These are phyloP conservation scores for Rhodotorula sp. DNA, from an alignment of 1,284 basidiomycete species.

Conservation along the genomic window DNA sequence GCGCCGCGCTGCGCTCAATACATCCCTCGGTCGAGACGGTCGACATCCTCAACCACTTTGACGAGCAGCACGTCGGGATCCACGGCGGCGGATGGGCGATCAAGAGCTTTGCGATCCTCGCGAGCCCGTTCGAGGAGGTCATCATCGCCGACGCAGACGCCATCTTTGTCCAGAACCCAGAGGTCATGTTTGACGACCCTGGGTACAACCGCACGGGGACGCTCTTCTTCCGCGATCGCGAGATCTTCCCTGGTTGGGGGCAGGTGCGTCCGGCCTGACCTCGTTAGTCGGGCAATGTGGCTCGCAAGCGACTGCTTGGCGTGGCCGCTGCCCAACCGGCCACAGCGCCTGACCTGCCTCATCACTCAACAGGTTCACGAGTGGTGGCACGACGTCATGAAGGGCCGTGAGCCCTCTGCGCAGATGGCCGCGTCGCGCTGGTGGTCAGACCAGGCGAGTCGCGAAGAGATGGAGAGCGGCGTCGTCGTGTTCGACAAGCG, in stretches of 20 bases:
- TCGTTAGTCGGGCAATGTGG: too few relatives aligned
- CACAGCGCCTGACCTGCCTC: too few relatives aligned
- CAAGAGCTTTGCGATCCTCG: slow-evolving; percentile 40
- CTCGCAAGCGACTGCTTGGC: background rate
- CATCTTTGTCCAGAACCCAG: slow-evolving; percentile 39
- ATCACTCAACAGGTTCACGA: slow-evolving; percentile 21
- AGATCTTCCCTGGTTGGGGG: slow-evolving; percentile 41
- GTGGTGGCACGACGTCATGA: slow-evolving; percentile 39
- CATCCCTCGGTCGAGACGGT: slow-evolving; percentile 36
- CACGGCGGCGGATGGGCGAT: slow-evolving; percentile 42
- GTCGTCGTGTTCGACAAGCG: slow-evolving; percentile 41
- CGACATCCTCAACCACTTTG: slow-evolving; percentile 37
- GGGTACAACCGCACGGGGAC: slow-evolving; percentile 40
- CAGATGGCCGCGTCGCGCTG: slow-evolving; percentile 31
- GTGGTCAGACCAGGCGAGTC: slow-evolving; percentile 28
- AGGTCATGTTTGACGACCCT: slow-evolving; percentile 28
- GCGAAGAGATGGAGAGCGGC: slow-evolving; percentile 44
- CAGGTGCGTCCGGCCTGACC: slow-evolving; percentile 6
- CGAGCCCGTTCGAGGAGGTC: slow-evolving; percentile 32
- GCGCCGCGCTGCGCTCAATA: slow-evolving; percentile 36
- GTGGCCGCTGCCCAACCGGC: background rate
- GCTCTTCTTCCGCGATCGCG: slow-evolving; percentile 40
- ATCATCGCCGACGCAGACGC: slow-evolving; percentile 43
- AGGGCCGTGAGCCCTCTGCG: slow-evolving; percentile 25
- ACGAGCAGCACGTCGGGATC: slow-evolving; percentile 37